Base-by-base conservation (phyloP, 2,329 filamentous ascomycete genomes). In the Macrophomina pseudophaseolina region DNA sequence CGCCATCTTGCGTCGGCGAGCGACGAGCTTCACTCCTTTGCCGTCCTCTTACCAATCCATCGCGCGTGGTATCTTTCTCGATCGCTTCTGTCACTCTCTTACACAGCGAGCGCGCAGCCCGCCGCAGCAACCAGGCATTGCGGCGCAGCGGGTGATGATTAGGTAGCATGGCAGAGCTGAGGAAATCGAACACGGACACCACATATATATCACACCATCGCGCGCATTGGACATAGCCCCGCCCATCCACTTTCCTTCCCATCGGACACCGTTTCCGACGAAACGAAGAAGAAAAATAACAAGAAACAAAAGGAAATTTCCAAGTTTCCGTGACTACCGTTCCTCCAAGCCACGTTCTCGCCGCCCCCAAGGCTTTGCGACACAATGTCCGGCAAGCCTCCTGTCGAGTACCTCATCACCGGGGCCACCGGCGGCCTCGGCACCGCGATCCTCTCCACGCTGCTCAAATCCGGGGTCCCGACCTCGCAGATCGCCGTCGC, bases 351-450 rank as follows among this genome's bases (percentile, higher is more conserved):
- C n/a, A 35, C 16, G 6, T n/a, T 33, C 33, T 35, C 5, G 5
- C 28, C 14, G n/a, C 16, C 35, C 4, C 11, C 53, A 28, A 46
- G 9, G 32, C 44, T 32, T 11, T 18, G 5, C 44, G 18, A 8
- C 16, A 38, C 7, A 23, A 62, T 62, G 58, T 48, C 58, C n/a
- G 28, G 42, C 49, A 65, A 65, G 23, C 6, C 63, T 11, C 51
- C 51, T 23, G 42, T 64, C 51, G 48, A 59, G 18, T 68, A 68
- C 48, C 67, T 68, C 59, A 68, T 75, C 11, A 74, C 73, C 12
- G 73, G 73, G 54, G 70, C 71, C 14, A 74, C 85, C 0, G 86
- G 86, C 46, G 84, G 79, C 40, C 80, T 88, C 1, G 86, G 84
- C 68, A 74, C 77, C 62, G 84, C 83, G 71, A 84, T 84, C 35